Conservation (phyloP, 129 eudicot species). For the Flaveria linearis region DNA sequence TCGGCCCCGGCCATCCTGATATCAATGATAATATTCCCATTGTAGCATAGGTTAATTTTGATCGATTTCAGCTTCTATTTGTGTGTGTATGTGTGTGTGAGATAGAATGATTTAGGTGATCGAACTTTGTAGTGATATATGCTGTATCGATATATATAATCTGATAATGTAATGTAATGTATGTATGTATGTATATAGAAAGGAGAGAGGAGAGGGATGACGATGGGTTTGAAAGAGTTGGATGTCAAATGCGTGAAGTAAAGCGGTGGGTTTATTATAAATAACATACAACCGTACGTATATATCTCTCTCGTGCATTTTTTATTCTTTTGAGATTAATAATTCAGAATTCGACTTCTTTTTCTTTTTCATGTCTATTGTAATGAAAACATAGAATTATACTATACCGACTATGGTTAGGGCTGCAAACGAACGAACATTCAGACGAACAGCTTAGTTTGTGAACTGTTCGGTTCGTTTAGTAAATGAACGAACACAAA, state of each 20-base stretch:
- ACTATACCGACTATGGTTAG: too few relatives aligned
- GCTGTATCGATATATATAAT: background rate
- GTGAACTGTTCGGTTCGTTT: too few relatives aligned
- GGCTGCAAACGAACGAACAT: too few relatives aligned
- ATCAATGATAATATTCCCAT: constrained; percentile 61
- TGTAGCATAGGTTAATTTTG: background rate
- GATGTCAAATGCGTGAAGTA: constrained; percentile 38
- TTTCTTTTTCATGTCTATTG: too few relatives aligned
- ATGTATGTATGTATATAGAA: background rate
- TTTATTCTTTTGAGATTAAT: background rate
- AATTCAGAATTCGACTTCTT: background rate
- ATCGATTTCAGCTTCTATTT: constrained; percentile 1
- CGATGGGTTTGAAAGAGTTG: constrained; percentile 6
- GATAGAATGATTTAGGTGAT: background rate
- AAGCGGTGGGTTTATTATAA: constrained; percentile 27
- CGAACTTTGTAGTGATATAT: background rate
- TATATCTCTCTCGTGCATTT: background rate
- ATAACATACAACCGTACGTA: constrained; percentile 15
- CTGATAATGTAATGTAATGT: background rate
- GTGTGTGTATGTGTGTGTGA: background rate
- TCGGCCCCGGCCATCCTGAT: constrained; percentile 63
- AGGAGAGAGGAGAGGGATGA: constrained; percentile 1
- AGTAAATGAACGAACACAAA: too few relatives aligned
- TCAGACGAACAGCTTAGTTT: too few relatives aligned
- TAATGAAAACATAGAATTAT: too few relatives aligned